Conservation (phyloP, 2,329 filamentous ascomycete genomes). For the Phoma sp. region DNA sequence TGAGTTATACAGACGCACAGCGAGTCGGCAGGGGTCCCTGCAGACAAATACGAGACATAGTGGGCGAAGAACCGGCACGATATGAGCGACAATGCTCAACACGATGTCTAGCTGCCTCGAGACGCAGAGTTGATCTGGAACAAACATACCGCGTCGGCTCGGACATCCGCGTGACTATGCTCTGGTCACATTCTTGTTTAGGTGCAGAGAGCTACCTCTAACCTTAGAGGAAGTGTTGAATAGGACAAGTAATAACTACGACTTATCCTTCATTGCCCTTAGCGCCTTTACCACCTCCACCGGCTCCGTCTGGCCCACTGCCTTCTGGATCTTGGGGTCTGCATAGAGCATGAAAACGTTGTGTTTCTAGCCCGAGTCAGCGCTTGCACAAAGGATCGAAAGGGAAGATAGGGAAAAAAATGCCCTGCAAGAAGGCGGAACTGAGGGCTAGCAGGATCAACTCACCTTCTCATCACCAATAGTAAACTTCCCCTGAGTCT, state of each 20-base stretch:
- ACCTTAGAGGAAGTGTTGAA: too few species aligned
- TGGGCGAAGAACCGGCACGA: too few species aligned
- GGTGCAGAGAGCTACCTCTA: too few species aligned
- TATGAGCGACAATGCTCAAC: too few species aligned
- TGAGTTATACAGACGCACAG: not conserved
- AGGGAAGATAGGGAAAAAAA: slow-evolving; percentile 12
- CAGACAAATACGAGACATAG: not conserved
- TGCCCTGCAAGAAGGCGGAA: slow-evolving; percentile 9
- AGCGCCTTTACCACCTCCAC: slow-evolving; percentile 84
- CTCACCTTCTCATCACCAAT: slow-evolving; percentile 93
- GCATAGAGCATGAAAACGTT: slow-evolving; percentile 96
- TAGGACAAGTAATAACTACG: slow-evolving; percentile 18
- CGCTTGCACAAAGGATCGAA: not conserved
- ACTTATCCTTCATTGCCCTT: slow-evolving; percentile 83
- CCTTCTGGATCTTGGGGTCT: slow-evolving; percentile 84
- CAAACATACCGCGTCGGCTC: too few species aligned
- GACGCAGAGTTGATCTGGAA: too few species aligned
- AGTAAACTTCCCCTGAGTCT: slow-evolving; percentile 95
- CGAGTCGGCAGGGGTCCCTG: not conserved
- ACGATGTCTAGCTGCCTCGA: too few species aligned
- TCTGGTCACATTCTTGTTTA: too few species aligned
- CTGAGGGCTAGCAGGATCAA: too few species aligned
- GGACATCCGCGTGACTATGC: too few species aligned
- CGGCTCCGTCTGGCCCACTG: slow-evolving; percentile 79
- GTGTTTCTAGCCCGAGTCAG: slow-evolving; percentile 65